A percentile compares a stretch with the other conserved stretches of the same genome.
These are phyloP conservation scores for Fusarium sp. DNA, from an alignment of 2,329 filamentous ascomycete species.

Conservation along the genomic window DNA sequence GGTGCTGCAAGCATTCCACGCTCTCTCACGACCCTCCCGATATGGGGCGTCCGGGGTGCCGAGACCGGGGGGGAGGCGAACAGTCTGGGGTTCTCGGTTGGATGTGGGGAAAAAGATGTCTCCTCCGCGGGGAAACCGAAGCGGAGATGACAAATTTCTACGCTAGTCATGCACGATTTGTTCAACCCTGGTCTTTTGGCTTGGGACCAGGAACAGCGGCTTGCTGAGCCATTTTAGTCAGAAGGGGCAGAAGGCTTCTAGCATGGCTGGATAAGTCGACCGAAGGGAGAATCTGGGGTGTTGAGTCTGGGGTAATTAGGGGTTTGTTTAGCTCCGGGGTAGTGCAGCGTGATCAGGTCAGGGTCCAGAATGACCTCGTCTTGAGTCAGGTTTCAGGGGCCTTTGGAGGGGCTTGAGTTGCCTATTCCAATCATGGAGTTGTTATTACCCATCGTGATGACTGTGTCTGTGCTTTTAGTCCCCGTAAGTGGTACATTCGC, in stretches of 20 bases:
- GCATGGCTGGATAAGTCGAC: neutral
- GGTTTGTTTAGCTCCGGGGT: neutral
- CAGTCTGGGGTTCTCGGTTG: slow-evolving; percentile 16
- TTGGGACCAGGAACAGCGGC: slow-evolving; percentile 1
- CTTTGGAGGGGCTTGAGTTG: neutral
- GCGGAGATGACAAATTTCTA: slow-evolving; percentile 9
- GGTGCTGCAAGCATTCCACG: neutral
- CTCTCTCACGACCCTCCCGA: slow-evolving; percentile 25
- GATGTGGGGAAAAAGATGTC: slow-evolving; percentile 8
- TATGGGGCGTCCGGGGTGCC: slow-evolving; percentile 29
- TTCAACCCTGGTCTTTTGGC: slow-evolving; percentile 29
- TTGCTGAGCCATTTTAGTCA: slow-evolving; percentile 5
- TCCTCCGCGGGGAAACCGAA: neutral
- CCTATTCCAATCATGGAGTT: neutral
- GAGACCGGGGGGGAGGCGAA: slow-evolving; percentile 16
- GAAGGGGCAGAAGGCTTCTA: neutral
- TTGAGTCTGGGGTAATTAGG: neutral
- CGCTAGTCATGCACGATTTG: slow-evolving; percentile 36
- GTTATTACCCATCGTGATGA: neutral
- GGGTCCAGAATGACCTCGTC: neutral
- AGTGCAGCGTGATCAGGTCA: neutral
- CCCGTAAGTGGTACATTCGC: neutral
- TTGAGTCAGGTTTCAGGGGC: neutral
- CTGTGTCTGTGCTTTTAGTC: neutral
- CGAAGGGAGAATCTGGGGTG: neutral